Conservation (phyloP, 208 protist genomes). For the Crithidia sp. region DNA sequence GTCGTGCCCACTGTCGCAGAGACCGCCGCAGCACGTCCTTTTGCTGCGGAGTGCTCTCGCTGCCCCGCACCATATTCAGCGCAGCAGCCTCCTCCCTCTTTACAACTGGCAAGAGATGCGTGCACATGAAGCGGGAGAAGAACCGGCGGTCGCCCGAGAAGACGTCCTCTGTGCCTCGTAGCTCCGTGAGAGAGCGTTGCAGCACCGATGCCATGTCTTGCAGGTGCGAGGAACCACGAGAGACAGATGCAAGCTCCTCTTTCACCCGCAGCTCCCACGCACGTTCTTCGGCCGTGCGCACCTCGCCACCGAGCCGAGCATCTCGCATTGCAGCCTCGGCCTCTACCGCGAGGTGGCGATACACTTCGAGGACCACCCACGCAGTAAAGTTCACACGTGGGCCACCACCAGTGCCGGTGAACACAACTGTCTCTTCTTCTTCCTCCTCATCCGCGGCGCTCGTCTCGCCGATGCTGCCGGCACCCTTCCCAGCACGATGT, state of each 20-base stretch:
- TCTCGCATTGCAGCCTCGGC: slow-evolving; percentile 19
- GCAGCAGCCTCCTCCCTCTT: not conserved
- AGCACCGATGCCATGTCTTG: not conserved
- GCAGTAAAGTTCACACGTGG: slow-evolving; percentile 58
- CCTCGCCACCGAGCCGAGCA: slow-evolving; percentile 10
- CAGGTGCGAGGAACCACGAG: not conserved
- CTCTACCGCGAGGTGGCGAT: slow-evolving; percentile 38
- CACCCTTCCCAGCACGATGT: not conserved
- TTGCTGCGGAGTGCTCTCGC: not conserved
- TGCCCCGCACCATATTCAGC: too few species aligned
- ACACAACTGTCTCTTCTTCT: not conserved
- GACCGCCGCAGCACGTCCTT: not conserved
- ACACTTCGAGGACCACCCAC: slow-evolving; percentile 54
- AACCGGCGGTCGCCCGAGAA: slow-evolving; percentile 23
- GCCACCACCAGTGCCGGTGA: slow-evolving; percentile 16
- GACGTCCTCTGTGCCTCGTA: slow-evolving; percentile 4
- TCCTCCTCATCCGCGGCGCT: not conserved
- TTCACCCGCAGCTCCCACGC: slow-evolving; percentile 16
- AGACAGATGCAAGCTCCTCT: not conserved
- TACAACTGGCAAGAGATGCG: slow-evolving; percentile 11
- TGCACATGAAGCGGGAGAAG: slow-evolving; percentile 21
- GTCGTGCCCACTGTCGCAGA: slow-evolving; percentile 12
- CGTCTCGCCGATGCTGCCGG: not conserved
- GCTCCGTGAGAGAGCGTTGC: not conserved
- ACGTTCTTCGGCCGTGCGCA: slow-evolving; percentile 3